Conservation (phyloP, 805 yeast species). For the Yamadazyma sp. region DNA sequence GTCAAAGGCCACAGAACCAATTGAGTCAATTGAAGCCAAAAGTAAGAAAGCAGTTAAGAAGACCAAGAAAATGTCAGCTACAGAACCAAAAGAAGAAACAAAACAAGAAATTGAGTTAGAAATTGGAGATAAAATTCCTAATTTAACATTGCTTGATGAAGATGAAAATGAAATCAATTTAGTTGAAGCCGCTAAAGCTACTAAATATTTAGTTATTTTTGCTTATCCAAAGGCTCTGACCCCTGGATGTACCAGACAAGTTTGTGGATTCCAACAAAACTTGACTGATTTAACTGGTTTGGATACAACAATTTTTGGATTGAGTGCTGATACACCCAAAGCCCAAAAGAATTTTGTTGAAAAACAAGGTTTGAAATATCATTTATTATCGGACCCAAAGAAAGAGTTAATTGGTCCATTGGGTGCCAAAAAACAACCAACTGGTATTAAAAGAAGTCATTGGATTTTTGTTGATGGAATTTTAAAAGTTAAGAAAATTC, state of each 20-base stretch:
- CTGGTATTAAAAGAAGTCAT: constrained; percentile 83
- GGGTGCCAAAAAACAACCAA: constrained; percentile 81
- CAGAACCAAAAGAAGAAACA: neutral
- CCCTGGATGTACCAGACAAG: constrained; percentile 96
- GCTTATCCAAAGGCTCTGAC: constrained; percentile 93
- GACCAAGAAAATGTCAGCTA: constrained; percentile 9
- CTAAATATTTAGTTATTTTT: constrained; percentile 38
- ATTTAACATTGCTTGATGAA: constrained; percentile 61
- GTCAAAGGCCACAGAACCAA: constrained; percentile 12
- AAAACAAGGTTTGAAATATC: constrained; percentile 72
- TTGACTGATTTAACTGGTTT: constrained; percentile 47
- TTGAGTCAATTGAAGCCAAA: constrained; percentile 7
- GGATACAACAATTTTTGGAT: constrained; percentile 67
- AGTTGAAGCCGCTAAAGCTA: constrained; percentile 24
- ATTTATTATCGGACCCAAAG: constrained; percentile 72
- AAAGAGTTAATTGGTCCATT: constrained; percentile 64
- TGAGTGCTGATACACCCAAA: constrained; percentile 77
- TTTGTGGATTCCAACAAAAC: constrained; percentile 78
- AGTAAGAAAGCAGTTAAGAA: constrained; percentile 4
- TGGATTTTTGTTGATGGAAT: constrained; percentile 84
- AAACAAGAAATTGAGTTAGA: constrained; percentile 22
- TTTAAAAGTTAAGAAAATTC: constrained; percentile 50
- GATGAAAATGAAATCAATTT: constrained; percentile 53
- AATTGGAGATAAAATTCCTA: constrained; percentile 68
- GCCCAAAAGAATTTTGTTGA: constrained; percentile 74